phyloP scores from a whole-genome alignment of 2,329 filamentous ascomycete species.

The Ophiostoma sp. region DNA sequence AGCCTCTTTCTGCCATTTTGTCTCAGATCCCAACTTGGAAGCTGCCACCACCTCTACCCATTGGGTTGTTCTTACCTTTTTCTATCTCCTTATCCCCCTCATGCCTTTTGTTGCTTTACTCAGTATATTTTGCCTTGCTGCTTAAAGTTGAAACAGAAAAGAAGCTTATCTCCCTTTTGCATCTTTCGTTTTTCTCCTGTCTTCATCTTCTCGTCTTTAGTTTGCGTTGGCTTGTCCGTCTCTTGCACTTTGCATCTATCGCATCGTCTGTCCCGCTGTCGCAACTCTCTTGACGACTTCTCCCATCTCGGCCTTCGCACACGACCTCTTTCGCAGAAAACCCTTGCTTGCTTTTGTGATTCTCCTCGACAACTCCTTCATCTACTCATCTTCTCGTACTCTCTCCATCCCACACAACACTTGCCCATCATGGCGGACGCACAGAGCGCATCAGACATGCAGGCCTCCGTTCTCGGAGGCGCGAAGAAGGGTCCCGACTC shows the following conservation, averaged over 20 bases:
- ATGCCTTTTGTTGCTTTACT: not conserved
- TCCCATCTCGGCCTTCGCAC: not conserved
- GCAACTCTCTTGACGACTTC: not conserved
- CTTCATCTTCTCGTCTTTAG: not conserved
- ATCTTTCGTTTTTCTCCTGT: not conserved
- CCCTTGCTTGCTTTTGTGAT: constrained; percentile 9
- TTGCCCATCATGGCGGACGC: constrained; percentile 53
- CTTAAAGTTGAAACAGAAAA: constrained; percentile 16
- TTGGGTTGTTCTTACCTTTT: constrained; percentile 11
- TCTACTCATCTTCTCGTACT: not conserved
- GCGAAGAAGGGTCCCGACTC: constrained; percentile 62
- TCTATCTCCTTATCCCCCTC: not conserved
- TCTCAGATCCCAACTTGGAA: constrained; percentile 21
- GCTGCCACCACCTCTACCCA: not conserved
- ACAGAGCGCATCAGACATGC: constrained; percentile 65
- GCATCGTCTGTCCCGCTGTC: not conserved
- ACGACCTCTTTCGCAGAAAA: not conserved
- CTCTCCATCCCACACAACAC: not conserved
- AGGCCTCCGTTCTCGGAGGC: constrained; percentile 63
- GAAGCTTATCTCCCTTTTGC: constrained; percentile 19
- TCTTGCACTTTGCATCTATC: not conserved
- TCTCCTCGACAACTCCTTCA: not conserved
- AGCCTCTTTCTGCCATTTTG: constrained; percentile 8
- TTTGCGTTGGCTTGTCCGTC: not conserved
- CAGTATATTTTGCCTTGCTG: not conserved